A percentile compares a stretch with the other conserved stretches of the same genome.
Evolutionary conservation across 192 early-diverging fungal genomes (phyloP).

Genomic region (Gonapodya sp.): DNA sequence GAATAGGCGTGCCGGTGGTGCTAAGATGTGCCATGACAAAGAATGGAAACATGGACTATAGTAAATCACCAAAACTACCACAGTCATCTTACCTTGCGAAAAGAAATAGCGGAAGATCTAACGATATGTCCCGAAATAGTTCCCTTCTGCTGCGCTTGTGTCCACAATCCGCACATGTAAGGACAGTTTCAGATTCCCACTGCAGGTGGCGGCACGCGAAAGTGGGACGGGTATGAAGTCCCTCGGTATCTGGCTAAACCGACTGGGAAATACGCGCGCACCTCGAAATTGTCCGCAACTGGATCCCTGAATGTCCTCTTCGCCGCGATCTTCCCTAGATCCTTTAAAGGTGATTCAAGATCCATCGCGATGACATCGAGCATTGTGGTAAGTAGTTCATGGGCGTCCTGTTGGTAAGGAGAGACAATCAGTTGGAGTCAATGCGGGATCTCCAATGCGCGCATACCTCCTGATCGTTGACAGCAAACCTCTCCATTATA

Average conservation of each 20-base stretch:
- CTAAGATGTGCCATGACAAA: too few relatives aligned
- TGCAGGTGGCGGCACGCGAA: neutral
- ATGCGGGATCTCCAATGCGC: neutral
- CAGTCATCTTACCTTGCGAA: neutral
- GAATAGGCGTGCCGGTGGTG: too few relatives aligned
- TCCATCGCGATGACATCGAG: neutral
- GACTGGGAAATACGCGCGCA: neutral
- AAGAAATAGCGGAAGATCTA: neutral
- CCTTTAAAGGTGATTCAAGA: neutral
- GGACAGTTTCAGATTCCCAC: neutral
- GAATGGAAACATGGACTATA: too few relatives aligned
- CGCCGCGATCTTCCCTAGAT: too few relatives aligned
- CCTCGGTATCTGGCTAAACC: too few relatives aligned
- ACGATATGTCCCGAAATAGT: neutral
- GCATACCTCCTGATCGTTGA: neutral
- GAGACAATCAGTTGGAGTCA: neutral
- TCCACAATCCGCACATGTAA: neutral
- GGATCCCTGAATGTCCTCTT: too few relatives aligned
- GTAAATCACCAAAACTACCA: neutral
- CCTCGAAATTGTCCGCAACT: too few relatives aligned
- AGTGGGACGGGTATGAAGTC: too few relatives aligned
- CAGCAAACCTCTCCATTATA: neutral
- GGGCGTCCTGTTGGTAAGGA: neutral
- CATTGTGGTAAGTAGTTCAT: neutral
- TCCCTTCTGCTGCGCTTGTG: neutral